Evolutionary conservation across 2,329 filamentous ascomycete genomes (phyloP).

Genomic region (Chrysoporthe austroafricana): DNA sequence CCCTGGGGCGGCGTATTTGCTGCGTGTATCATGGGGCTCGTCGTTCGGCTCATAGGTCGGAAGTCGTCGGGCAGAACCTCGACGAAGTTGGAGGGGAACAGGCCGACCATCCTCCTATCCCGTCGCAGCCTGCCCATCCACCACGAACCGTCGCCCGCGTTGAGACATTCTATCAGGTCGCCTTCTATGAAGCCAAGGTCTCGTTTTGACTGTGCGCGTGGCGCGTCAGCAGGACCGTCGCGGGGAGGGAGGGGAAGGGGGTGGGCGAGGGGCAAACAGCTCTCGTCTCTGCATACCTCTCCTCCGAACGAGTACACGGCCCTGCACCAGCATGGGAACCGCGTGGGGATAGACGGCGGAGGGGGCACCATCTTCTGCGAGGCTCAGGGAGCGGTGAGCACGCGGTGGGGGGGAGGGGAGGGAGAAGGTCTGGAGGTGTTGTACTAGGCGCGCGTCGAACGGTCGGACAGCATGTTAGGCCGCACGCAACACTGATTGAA

Average conservation of each 20-base stretch:
- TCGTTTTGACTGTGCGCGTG: conserved; percentile 69
- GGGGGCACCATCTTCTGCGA: conserved; percentile 54
- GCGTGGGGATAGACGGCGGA: conserved; percentile 68
- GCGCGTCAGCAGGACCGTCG: conserved; percentile 33
- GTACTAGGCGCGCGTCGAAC: conserved; percentile 21
- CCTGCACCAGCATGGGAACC: conserved; percentile 89
- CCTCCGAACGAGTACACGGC: conserved; percentile 93
- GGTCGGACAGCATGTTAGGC: conserved; percentile 27
- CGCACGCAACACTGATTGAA: conserved; percentile 1
- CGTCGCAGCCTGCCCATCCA: conserved; percentile 93
- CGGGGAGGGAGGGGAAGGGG: neutral
- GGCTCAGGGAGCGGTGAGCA: neutral
- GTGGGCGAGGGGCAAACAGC: neutral
- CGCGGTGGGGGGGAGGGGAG: neutral
- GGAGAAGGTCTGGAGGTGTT: conserved; percentile 16
- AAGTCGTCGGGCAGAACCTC: conserved; percentile 85
- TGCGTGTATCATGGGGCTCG: conserved; percentile 59
- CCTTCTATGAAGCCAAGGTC: conserved; percentile 97
- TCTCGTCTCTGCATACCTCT: conserved; percentile 59
- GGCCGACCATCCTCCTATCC: conserved; percentile 86
- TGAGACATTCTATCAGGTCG: conserved; percentile 96
- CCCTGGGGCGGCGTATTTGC: conserved; percentile 58
- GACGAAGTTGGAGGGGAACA: conserved; percentile 98
- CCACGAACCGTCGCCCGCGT: conserved; percentile 97
- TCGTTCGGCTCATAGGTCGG: conserved; percentile 69